These are phyloP conservation scores for Tremellales sp. DNA, from an alignment of 1,284 basidiomycete genomes.

Conservation along the genomic window DNA sequence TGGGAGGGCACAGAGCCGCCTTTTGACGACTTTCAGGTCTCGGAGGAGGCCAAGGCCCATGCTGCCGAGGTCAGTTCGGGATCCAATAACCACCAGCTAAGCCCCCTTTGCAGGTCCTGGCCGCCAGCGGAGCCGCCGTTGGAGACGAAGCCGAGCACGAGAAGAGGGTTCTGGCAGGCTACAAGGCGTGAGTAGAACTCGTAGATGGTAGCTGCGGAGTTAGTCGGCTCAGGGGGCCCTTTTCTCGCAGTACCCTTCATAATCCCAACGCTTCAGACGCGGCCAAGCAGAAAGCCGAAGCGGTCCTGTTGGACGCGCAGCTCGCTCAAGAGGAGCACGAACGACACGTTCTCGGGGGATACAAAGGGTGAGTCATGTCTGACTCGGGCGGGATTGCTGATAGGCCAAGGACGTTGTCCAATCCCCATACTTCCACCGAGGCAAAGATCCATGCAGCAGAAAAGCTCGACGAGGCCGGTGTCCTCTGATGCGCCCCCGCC, in stretches of 20 bases:
- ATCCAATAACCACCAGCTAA: background rate
- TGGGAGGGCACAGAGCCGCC: background rate
- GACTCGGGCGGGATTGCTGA: too few species aligned
- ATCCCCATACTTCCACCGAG: too few species aligned
- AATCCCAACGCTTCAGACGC: conserved; percentile 22
- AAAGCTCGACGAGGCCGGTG: too few species aligned
- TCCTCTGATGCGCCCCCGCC: too few species aligned
- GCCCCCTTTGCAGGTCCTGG: conserved; percentile 1
- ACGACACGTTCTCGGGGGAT: too few species aligned
- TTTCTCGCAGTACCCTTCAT: conserved; percentile 22
- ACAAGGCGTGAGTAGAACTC: conserved; percentile 10
- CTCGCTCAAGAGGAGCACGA: too few species aligned
- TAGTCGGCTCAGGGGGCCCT: background rate
- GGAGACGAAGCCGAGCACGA: conserved; percentile 5
- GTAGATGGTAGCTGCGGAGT: background rate
- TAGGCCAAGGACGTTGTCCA: too few species aligned
- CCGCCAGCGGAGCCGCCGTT: conserved; percentile 3
- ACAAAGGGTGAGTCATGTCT: too few species aligned
- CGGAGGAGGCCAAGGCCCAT: conserved; percentile 14
- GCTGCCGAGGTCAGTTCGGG: conserved; percentile 3
- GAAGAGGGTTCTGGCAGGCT: conserved; percentile 8
- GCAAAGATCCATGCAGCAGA: too few species aligned
- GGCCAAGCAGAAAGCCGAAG: conserved; percentile 24
- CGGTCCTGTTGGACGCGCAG: conserved; percentile 17
- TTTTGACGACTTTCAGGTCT: background rate